phyloP scores from a whole-genome alignment of 345 rosid species.

The Hypericum androsaemum region DNA sequence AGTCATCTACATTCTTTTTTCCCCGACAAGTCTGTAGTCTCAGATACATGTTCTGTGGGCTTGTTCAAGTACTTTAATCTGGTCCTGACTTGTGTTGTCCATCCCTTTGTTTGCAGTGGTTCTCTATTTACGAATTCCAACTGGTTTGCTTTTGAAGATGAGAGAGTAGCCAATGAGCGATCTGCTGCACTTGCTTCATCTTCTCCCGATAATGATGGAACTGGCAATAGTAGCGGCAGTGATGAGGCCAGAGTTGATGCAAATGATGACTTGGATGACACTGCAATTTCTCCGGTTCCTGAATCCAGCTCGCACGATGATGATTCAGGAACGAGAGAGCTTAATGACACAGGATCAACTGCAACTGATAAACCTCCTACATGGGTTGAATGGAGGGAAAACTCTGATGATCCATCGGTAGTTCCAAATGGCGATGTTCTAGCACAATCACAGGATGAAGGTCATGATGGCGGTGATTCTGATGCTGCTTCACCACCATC shows the following conservation, averaged over 20 bases:
- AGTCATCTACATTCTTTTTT: too few relatives aligned
- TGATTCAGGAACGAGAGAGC: conserved; percentile 25
- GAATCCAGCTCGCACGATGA: conserved; percentile 37
- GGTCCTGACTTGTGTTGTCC: neutral
- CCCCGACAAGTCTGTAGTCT: too few relatives aligned
- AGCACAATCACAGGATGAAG: conserved; percentile 23
- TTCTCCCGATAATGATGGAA: conserved; percentile 42
- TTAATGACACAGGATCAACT: conserved; percentile 29
- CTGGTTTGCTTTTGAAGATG: conserved; percentile 88
- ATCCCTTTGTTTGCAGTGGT: conserved; percentile 34
- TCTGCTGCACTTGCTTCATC: conserved; percentile 48
- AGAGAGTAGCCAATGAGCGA: conserved; percentile 41
- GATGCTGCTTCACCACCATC: conserved; percentile 14
- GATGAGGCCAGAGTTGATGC: conserved; percentile 37
- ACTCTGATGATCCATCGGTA: conserved; percentile 30
- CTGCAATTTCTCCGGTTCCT: conserved; percentile 32
- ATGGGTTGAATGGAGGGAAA: conserved; percentile 88
- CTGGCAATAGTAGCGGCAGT: conserved; percentile 22
- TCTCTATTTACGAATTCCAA: conserved; percentile 81
- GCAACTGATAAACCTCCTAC: conserved; percentile 43
- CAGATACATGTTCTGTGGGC: neutral
- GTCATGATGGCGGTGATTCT: conserved; percentile 20
- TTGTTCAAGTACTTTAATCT: conserved; percentile 4
- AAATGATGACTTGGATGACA: conserved; percentile 38
- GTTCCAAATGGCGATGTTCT: conserved; percentile 36